phyloP scores from a whole-genome alignment of 1,139 yeast genomes.

The Hansenula sp. region DNA sequence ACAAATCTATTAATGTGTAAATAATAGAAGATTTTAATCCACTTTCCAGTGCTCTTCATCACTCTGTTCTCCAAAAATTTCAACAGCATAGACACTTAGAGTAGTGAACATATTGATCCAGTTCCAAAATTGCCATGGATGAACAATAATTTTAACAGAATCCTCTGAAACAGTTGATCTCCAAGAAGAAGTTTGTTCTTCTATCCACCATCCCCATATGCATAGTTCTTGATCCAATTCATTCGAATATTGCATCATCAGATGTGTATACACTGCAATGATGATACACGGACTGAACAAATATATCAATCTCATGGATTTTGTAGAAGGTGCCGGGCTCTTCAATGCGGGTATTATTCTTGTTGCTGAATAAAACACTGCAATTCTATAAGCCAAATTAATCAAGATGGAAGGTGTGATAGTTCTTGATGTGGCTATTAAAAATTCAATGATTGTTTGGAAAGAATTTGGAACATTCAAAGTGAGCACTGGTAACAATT shows the following conservation, averaged over 20 bases:
- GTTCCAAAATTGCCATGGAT: slow-evolving; percentile 94
- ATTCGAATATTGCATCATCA: slow-evolving; percentile 78
- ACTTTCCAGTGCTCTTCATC: slow-evolving; percentile 40
- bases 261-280: slow-evolving; percentile 90
- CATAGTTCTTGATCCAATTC: slow-evolving; percentile 58
- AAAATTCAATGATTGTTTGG: slow-evolving; percentile 67
- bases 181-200: neutral
- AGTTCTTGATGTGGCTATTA: slow-evolving; percentile 65
- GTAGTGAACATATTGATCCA: slow-evolving; percentile 90
- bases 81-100: slow-evolving; percentile 73
- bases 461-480: slow-evolving; percentile 51
- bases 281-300: slow-evolving; percentile 92
- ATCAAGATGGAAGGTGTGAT: slow-evolving; percentile 79
- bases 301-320: slow-evolving; percentile 55
- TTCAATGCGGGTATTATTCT: slow-evolving; percentile 83
- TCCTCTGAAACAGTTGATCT: neutral
- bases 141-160: slow-evolving; percentile 32
- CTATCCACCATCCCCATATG: slow-evolving; percentile 54
- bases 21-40: slow-evolving; percentile 24
- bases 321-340: slow-evolving; percentile 26
- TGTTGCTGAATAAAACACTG: slow-evolving; percentile 90
- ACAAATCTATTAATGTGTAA: too few relatives aligned
- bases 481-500: slow-evolving; percentile 19
- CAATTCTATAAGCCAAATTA: slow-evolving; percentile 78
- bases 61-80: slow-evolving; percentile 44